Evolutionary conservation across 2,329 filamentous ascomycete species (phyloP).

Genomic region (Colletotrichum gigasporum): DNA sequence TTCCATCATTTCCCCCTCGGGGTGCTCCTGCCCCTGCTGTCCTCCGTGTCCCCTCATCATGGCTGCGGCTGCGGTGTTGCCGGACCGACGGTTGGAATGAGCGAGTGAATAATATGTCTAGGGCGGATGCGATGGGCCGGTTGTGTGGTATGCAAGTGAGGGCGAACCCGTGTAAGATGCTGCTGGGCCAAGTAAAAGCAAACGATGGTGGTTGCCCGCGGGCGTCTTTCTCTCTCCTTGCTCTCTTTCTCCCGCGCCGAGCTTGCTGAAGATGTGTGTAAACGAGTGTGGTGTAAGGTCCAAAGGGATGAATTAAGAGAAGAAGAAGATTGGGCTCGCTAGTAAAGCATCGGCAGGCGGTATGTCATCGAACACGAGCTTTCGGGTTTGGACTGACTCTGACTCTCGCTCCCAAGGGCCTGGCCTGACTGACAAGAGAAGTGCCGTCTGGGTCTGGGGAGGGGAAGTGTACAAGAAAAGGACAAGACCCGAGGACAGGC

Average conservation of each 20-base stretch:
- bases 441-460: not conserved
- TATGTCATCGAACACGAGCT: constrained; percentile 29
- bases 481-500: constrained; percentile 5
- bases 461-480: constrained; percentile 9
- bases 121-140: constrained; percentile 2
- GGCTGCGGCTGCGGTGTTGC: constrained; percentile 21
- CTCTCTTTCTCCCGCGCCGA: constrained; percentile 10
- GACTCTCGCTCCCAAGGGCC: constrained; percentile 6
- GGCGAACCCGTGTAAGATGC: constrained; percentile 2
- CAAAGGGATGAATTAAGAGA: constrained; percentile 12
- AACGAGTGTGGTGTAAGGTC: constrained; percentile 20
- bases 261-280: not conserved
- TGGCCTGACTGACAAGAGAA: constrained; percentile 15
- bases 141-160: not conserved
- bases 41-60: constrained; percentile 35
- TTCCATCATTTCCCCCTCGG: constrained; percentile 46
- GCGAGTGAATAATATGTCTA: constrained; percentile 24
- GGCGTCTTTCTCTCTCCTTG: constrained; percentile 11
- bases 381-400: constrained; percentile 9
- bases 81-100: constrained; percentile 31
- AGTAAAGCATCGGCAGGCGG: constrained; percentile 14
- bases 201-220: constrained; percentile 17
- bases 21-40: constrained; percentile 38
- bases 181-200: constrained; percentile 4
- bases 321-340: constrained; percentile 19